phyloP scores from a whole-genome alignment of 164 flowering plant genomes.

The Liriodendron chinense region DNA sequence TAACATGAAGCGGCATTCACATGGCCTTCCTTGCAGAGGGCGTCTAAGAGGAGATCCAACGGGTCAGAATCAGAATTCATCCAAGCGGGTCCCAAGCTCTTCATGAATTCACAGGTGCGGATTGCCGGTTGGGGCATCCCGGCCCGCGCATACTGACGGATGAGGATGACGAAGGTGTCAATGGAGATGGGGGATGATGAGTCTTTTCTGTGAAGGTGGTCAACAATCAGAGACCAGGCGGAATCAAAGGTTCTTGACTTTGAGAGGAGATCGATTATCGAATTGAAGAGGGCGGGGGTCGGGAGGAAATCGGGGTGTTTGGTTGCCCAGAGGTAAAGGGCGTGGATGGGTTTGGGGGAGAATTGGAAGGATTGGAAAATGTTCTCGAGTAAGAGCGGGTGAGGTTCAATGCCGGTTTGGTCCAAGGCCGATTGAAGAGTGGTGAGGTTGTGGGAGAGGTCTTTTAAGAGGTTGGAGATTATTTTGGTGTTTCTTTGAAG shows the following conservation, averaged over 20 bases:
- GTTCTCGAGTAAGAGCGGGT: conserved; percentile 26
- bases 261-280: conserved; percentile 50
- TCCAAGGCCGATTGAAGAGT: conserved; percentile 32
- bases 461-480: conserved; percentile 2
- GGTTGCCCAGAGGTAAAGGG: conserved; percentile 61
- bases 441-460: not conserved
- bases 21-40: conserved; percentile 81
- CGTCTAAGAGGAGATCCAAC: conserved; percentile 61
- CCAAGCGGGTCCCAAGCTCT: conserved; percentile 18
- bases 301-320: conserved; percentile 37
- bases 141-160: conserved; percentile 66
- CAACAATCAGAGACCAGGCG: conserved; percentile 60
- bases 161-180: conserved; percentile 46
- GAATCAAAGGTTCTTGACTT: conserved; percentile 56
- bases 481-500: not conserved
- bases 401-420: conserved; percentile 38
- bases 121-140: conserved; percentile 56
- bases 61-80: conserved; percentile 25
- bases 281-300: conserved; percentile 41
- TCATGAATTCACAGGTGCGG: conserved; percentile 57
- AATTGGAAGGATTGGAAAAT: conserved; percentile 49
- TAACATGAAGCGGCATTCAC: conserved; percentile 54
- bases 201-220: conserved; percentile 12
- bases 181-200: conserved; percentile 6
- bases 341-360: conserved; percentile 51